Evolutionary conservation across 352 stramenopile genomes (phyloP).

Genomic region (Phytophthora lateralis): DNA sequence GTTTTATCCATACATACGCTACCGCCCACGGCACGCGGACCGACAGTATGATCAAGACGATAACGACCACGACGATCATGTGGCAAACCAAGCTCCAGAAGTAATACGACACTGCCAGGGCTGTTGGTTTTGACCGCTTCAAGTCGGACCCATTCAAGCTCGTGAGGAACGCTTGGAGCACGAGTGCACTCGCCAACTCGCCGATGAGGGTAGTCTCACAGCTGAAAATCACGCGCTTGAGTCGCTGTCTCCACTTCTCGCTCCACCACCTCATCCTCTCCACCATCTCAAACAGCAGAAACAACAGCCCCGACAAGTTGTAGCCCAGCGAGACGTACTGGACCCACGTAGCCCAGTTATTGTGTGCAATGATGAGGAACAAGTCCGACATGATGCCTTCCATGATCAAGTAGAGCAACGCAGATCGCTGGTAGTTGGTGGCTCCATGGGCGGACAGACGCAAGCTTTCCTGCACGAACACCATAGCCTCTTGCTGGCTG

Average conservation of each 20-base stretch:
- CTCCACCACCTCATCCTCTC: slow-evolving; percentile 4
- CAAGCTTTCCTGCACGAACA: slow-evolving; percentile 11
- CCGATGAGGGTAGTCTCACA: slow-evolving; percentile 12
- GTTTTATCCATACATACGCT: slow-evolving; percentile 9
- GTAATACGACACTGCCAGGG: slow-evolving; percentile 18
- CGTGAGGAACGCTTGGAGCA: slow-evolving; percentile 7
- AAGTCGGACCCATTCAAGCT: slow-evolving; percentile 11
- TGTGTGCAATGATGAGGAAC: slow-evolving; percentile 16
- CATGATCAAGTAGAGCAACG: slow-evolving; percentile 18
- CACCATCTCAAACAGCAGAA: slow-evolving; percentile 11
- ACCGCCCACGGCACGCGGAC: slow-evolving; percentile 5
- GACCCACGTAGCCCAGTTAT: background rate
- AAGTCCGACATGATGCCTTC: slow-evolving; percentile 15
- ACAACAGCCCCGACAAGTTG: slow-evolving; percentile 6
- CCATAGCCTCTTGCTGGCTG: background rate
- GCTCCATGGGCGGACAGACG: slow-evolving; percentile 2
- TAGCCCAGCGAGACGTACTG: slow-evolving; percentile 9
- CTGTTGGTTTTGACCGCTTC: background rate
- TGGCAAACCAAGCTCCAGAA: slow-evolving; percentile 19
- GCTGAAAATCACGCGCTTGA: slow-evolving; percentile 15
- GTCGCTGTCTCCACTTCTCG: background rate
- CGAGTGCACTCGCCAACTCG: background rate
- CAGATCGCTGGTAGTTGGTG: slow-evolving; percentile 5
- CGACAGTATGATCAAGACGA: slow-evolving; percentile 8
- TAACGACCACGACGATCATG: slow-evolving; percentile 9